Percentiles rank a stretch among this genome's conserved stretches.
These are phyloP conservation scores for Tolypocladium cylindrosporum DNA, from an alignment of 2,329 filamentous ascomycete species.

Conservation along the genomic window DNA sequence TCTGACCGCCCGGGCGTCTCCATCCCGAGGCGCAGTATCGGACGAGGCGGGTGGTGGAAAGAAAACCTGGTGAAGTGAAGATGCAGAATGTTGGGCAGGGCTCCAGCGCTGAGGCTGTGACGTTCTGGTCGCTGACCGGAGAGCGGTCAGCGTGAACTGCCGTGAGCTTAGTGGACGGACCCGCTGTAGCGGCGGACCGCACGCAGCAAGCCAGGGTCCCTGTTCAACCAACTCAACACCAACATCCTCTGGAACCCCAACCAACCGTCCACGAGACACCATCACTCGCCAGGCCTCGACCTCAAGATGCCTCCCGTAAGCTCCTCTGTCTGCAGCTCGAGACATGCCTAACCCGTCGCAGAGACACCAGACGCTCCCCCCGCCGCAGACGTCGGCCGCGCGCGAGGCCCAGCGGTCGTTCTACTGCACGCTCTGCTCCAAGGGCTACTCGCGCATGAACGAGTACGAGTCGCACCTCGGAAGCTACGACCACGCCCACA, in stretches of 20 bases:
- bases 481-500: conserved; percentile 93
- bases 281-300: background rate
- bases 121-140: background rate
- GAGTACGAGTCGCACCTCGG: conserved; percentile 92
- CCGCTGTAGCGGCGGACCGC: background rate
- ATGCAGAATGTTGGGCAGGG: background rate
- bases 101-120: background rate
- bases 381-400: conserved; percentile 51
- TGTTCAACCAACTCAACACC: background rate
- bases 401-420: conserved; percentile 72
- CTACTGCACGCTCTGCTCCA: conserved; percentile 80
- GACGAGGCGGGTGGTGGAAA: background rate
- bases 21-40: conserved; percentile 2
- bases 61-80: background rate
- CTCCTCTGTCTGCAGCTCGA: conserved; percentile 30
- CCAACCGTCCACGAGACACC: background rate
- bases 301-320: conserved; percentile 46
- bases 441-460: conserved; percentile 90
- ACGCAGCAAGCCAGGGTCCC: no score
- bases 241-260: background rate
- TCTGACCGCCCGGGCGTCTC: conserved; percentile 8
- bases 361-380: conserved; percentile 48
- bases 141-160: background rate
- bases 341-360: conserved; percentile 19
- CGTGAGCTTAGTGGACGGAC: background rate